Conservation (phyloP, 106 monocot species). For the Apostasia shenzhenica region DNA sequence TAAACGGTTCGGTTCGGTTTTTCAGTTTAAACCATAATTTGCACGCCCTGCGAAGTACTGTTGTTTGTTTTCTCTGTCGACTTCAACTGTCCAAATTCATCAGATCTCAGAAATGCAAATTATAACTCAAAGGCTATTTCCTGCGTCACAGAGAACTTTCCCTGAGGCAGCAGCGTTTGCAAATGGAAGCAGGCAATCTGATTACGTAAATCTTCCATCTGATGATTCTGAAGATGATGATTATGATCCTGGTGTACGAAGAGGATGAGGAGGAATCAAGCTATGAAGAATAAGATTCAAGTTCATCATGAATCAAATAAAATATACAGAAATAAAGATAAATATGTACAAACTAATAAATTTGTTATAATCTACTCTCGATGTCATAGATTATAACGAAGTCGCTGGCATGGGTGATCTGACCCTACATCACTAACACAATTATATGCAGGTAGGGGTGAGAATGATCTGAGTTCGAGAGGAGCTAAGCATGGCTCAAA, state of each 20-base stretch:
- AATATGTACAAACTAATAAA: too few species aligned
- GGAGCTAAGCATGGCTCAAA: too few species aligned
- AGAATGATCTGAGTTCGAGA: too few species aligned
- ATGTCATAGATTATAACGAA: too few species aligned
- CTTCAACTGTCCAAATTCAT: too few species aligned
- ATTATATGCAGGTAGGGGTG: too few species aligned
- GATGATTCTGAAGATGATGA: slow-evolving; percentile 85
- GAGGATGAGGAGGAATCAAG: slow-evolving; percentile 17
- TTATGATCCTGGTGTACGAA: slow-evolving; percentile 48
- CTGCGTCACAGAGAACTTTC: slow-evolving; percentile 72
- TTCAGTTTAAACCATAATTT: too few species aligned
- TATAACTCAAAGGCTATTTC: not conserved
- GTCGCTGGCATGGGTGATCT: too few species aligned
- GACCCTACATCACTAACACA: too few species aligned
- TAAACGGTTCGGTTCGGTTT: too few species aligned
- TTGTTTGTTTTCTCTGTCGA: not conserved
- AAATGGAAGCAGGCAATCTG: slow-evolving; percentile 32
- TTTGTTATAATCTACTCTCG: too few species aligned
- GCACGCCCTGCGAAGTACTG: not conserved
- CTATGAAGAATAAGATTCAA: slow-evolving; percentile 24
- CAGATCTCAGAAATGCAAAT: not conserved
- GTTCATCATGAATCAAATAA: slow-evolving; percentile 32
- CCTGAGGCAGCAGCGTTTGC: slow-evolving; percentile 70
- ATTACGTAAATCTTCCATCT: slow-evolving; percentile 59
- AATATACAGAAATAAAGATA: too few species aligned